These are phyloP conservation scores for Aspergillus asperescens DNA, from an alignment of 495 filamentous ascomycete species.

Conservation along the genomic window DNA sequence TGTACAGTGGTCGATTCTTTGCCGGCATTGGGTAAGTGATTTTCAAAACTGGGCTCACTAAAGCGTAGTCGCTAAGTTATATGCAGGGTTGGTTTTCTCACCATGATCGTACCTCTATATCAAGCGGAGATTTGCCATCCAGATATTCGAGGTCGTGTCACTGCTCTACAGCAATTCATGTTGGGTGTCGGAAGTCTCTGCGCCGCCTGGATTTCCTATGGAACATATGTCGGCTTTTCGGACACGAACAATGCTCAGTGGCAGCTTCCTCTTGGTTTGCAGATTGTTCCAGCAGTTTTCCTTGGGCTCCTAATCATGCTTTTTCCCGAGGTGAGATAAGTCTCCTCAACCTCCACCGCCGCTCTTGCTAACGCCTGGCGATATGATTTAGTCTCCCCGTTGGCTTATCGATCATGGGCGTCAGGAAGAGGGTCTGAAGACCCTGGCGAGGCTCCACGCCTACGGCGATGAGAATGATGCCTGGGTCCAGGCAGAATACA, in stretches of 20 bases:
- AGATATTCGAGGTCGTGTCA: conserved; percentile 40
- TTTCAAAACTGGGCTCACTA: neutral
- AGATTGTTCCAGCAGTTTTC: conserved; percentile 38
- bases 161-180: conserved; percentile 43
- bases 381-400: conserved; percentile 41
- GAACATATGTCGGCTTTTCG: conserved; percentile 47
- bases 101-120: conserved; percentile 45
- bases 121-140: conserved; percentile 44
- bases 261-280: conserved; percentile 39
- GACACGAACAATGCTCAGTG: conserved; percentile 38
- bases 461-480: conserved; percentile 39
- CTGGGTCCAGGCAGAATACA: conserved; percentile 42
- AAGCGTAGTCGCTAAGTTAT: neutral
- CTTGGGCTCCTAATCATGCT: conserved; percentile 39
- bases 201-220: conserved; percentile 41
- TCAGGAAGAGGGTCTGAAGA: conserved; percentile 45
- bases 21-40: conserved; percentile 48
- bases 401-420: conserved; percentile 50
- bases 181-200: conserved; percentile 39
- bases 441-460: conserved; percentile 47
- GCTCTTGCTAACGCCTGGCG: conserved; percentile 4
- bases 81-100: conserved; percentile 54
- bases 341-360: too few relatives aligned
- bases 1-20: conserved; percentile 41
- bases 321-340: conserved; percentile 44